These are phyloP conservation scores for Penicillium occitanis DNA, from an alignment of 2,329 filamentous ascomycete genomes.

Conservation along the genomic window DNA sequence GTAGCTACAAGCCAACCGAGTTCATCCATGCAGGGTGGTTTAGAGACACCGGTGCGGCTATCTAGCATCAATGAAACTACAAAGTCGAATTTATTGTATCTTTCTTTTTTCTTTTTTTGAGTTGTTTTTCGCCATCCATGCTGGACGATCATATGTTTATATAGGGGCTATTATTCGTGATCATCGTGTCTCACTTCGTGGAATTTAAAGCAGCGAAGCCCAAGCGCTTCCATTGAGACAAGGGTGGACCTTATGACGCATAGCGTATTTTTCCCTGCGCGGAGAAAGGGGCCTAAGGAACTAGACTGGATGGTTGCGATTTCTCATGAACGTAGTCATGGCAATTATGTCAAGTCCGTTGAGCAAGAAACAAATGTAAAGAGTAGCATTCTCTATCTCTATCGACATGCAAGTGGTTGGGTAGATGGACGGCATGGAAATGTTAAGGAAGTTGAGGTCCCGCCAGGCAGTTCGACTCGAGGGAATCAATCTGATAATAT, in stretches of 20 bases:
- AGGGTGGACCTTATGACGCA: conserved; percentile 12
- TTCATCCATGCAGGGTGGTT: background rate
- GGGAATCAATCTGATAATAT: background rate
- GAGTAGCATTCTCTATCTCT: background rate
- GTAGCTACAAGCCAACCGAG: background rate
- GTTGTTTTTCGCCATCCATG: background rate
- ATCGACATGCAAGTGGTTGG: background rate
- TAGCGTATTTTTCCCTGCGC: conserved; percentile 5
- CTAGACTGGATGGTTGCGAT: background rate
- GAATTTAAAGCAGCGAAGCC: background rate
- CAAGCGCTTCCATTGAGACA: conserved; percentile 8
- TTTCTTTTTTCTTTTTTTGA: background rate
- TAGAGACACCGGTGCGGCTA: conserved; percentile 13
- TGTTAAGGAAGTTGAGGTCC: background rate
- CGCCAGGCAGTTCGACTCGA: background rate
- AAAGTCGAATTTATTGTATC: background rate
- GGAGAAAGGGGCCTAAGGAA: background rate
- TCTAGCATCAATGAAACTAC: background rate
- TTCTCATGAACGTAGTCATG: background rate
- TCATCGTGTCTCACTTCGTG: conserved; percentile 4
- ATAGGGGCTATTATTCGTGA: background rate
- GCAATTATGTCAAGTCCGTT: background rate
- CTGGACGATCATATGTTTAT: background rate
- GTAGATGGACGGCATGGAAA: background rate
- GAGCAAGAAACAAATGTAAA: background rate